phyloP scores from a whole-genome alignment of 2,329 filamentous ascomycete species.

The Neonectria coccinea region DNA sequence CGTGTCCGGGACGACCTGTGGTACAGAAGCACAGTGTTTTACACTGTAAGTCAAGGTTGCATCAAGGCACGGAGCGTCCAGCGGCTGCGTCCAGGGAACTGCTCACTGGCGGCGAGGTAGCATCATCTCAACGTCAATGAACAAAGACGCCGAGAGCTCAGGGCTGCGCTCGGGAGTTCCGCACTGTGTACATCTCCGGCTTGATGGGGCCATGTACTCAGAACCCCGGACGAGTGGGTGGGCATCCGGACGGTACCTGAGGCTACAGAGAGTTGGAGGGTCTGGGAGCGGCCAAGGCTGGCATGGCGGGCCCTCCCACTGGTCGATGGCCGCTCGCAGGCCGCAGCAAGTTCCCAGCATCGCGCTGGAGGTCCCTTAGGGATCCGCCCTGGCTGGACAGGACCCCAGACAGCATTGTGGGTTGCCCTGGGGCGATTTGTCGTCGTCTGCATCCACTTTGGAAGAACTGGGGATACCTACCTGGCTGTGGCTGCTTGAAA shows the following conservation, averaged over 20 bases:
- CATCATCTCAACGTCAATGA: conserved; percentile 22
- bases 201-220: conserved; percentile 31
- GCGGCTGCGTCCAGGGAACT: conserved; percentile 10
- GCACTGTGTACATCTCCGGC: conserved; percentile 41
- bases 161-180: conserved; percentile 40
- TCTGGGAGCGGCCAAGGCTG: conserved; percentile 10
- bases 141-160: conserved; percentile 40
- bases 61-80: not conserved
- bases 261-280: conserved; percentile 11
- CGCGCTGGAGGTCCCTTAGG: conserved; percentile 12
- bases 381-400: conserved; percentile 15
- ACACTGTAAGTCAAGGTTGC: conserved; percentile 11
- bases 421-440: conserved; percentile 9
- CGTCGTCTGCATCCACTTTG: conserved; percentile 27
- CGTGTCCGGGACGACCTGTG: not conserved
- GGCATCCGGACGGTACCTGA: conserved; percentile 29
- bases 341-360: not conserved
- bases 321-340: conserved; percentile 12
- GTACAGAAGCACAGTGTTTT: not conserved
- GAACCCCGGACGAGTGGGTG: conserved; percentile 26
- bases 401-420: conserved; percentile 13
- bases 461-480: conserved; percentile 14
- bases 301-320: conserved; percentile 10
- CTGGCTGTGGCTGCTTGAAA: conserved; percentile 2
- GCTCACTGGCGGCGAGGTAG: conserved; percentile 32